Evolutionary conservation across 495 filamentous ascomycete genomes (phyloP).

Genomic region (Glarea lozoyensis): DNA sequence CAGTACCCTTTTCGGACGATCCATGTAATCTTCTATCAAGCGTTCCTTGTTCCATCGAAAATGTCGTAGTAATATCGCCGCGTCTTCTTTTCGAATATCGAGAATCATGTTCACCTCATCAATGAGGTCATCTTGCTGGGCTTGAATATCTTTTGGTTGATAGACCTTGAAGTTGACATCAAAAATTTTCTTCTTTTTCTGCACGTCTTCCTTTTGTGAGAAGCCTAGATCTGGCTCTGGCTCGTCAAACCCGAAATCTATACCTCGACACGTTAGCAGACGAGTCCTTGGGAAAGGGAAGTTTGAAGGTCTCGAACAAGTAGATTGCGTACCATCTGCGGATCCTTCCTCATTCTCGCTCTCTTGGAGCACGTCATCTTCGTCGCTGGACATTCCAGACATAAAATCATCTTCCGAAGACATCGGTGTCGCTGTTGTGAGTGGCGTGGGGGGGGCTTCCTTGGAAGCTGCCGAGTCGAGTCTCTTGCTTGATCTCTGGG

Average conservation of each 20-base stretch:
- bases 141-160: conserved; percentile 68
- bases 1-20: conserved; percentile 63
- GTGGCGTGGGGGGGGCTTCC: conserved; percentile 47
- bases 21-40: conserved; percentile 92
- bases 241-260: conserved; percentile 44
- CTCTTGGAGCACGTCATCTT: conserved; percentile 59
- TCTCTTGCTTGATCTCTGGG: conserved; percentile 38
- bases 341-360: conserved; percentile 69
- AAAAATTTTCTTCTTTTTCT: conserved; percentile 62
- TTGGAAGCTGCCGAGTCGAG: conserved; percentile 35
- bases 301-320: neutral
- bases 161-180: conserved; percentile 80
- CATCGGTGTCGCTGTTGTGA: conserved; percentile 59
- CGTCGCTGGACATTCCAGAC: conserved; percentile 65
- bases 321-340: conserved; percentile 53
- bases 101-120: conserved; percentile 84
- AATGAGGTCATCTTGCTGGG: conserved; percentile 74
- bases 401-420: conserved; percentile 97
- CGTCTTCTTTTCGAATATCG: conserved; percentile 75
- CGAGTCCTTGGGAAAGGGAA: conserved; percentile 2
- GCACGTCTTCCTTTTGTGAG: conserved; percentile 63
- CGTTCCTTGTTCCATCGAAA: conserved; percentile 94
- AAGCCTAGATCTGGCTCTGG: conserved; percentile 67
- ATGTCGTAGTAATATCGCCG: conserved; percentile 79
- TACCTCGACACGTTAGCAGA: neutral